These are phyloP conservation scores for Dendryphion nanum DNA, from an alignment of 2,329 filamentous ascomycete genomes.

Conservation along the genomic window DNA sequence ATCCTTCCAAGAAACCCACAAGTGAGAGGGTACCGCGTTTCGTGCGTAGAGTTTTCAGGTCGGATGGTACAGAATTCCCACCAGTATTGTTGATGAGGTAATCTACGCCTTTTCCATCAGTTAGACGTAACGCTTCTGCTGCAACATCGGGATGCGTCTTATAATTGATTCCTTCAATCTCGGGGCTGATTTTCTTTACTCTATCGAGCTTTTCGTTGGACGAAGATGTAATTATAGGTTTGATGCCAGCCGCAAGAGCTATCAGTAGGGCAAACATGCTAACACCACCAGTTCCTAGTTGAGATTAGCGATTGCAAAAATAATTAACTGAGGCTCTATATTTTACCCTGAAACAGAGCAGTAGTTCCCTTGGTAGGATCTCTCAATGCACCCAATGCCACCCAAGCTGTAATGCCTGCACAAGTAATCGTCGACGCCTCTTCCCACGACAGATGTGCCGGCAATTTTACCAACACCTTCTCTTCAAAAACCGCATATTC, in stretches of 20 bases:
- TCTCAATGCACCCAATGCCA: conserved; percentile 10
- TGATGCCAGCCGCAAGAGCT: conserved; percentile 24
- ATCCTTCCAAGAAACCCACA: conserved; percentile 22
- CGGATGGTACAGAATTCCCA: conserved; percentile 11
- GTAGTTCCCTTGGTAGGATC: background rate
- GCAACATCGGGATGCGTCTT: conserved; percentile 55
- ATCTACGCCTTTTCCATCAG: conserved; percentile 41
- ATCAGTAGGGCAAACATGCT: conserved; percentile 31
- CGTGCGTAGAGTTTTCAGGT: conserved; percentile 14
- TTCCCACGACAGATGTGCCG: conserved; percentile 22
- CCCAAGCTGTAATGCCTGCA: conserved; percentile 25
- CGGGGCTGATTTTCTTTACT: conserved; percentile 40
- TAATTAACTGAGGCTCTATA: background rate
- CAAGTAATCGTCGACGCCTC: conserved; percentile 21
- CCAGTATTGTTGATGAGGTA: conserved; percentile 46
- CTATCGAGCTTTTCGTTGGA: conserved; percentile 52
- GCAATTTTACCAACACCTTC: conserved; percentile 21
- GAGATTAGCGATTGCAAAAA: background rate
- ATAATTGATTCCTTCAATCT: conserved; percentile 56
- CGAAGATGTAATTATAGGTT: conserved; percentile 59
- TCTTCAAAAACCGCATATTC: conserved; percentile 27
- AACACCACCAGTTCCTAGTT: conserved; percentile 44
- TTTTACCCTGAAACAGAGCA: conserved; percentile 9
- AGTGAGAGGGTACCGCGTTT: conserved; percentile 19
- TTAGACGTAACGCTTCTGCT: conserved; percentile 50